phyloP scores from a whole-genome alignment of 192 early-diverging fungal species.

The Podila epicladia region DNA sequence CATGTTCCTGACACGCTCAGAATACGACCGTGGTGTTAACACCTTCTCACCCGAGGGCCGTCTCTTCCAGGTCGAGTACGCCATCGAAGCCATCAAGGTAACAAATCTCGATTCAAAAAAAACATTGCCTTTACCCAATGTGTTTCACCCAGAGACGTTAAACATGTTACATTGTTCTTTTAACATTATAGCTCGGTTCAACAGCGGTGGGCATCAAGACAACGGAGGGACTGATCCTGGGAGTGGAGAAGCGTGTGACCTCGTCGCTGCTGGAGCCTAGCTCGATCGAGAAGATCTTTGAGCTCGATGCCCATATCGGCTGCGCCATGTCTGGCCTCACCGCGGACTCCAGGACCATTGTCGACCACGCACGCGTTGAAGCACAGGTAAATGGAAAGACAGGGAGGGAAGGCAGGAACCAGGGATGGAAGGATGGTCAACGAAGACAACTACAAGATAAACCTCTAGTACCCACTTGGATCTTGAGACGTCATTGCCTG shows the following conservation, averaged over 20 bases:
- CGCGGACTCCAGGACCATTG: constrained; percentile 97
- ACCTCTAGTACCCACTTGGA: no score
- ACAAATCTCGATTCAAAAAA: background rate
- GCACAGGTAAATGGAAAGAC: constrained; percentile 72
- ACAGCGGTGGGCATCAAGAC: constrained; percentile 99
- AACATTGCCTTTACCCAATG: background rate
- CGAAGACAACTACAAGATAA: no score
- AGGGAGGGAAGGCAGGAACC: no score
- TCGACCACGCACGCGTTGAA: constrained; percentile 97
- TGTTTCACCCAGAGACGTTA: background rate
- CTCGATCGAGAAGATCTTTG: constrained; percentile 98
- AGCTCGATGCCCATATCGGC: constrained; percentile 95
- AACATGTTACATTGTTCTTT: background rate
- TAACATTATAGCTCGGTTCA: constrained; percentile 79
- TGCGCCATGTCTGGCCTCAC: constrained; percentile 98
- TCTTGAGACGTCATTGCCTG: no score
- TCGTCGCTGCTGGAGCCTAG: constrained; percentile 91
- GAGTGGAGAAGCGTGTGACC: constrained; percentile 97
- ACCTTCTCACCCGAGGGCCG: constrained; percentile 99
- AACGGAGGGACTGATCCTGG: constrained; percentile 90
- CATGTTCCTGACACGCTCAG: constrained; percentile 84
- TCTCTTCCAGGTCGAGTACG: constrained; percentile 99
- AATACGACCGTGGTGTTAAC: constrained; percentile 99
- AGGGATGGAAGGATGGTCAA: background rate
- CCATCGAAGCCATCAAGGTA: constrained; percentile 99